Percentiles rank a stretch among this genome's conserved stretches.
Evolutionary conservation across 2,329 filamentous ascomycete genomes (phyloP).

Genomic region (Fusarium albidum): DNA sequence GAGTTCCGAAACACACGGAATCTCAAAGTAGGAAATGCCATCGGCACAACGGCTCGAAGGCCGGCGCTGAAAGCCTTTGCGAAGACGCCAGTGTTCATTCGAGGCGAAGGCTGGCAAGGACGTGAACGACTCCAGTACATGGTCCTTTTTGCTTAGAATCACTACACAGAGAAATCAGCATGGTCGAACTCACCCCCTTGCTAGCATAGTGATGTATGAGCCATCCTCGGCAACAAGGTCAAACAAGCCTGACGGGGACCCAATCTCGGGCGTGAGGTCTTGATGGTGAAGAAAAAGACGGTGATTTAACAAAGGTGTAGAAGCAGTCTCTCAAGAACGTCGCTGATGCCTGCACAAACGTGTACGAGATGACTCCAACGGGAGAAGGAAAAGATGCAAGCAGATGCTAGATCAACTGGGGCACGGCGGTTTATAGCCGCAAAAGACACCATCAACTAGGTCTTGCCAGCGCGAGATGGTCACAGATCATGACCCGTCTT

Average conservation of each 20-base stretch:
- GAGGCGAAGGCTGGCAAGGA: constrained; percentile 58
- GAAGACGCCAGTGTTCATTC: constrained; percentile 63
- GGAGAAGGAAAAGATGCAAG: constrained; percentile 56
- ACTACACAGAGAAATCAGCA: accelerated
- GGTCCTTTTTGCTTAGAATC: constrained; percentile 40
- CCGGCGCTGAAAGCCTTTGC: constrained; percentile 60
- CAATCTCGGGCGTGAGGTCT: constrained; percentile 56
- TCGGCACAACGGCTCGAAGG: constrained; percentile 58
- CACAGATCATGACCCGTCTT: too few species aligned
- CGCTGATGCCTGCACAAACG: constrained; percentile 50
- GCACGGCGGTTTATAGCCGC: too few species aligned
- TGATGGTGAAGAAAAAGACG: constrained; percentile 56
- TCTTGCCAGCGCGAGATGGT: too few species aligned
- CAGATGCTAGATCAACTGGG: constrained; percentile 52
- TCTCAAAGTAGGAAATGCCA: constrained; percentile 61
- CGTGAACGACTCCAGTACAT: constrained; percentile 60
- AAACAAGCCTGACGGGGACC: constrained; percentile 57
- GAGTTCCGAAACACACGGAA: constrained; percentile 61
- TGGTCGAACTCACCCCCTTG: constrained; percentile 47
- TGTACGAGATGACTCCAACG: constrained; percentile 50
- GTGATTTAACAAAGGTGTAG: constrained; percentile 63
- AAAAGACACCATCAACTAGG: too few species aligned
- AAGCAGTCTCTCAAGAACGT: constrained; percentile 60
- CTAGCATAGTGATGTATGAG: constrained; percentile 64
- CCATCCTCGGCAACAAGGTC: constrained; percentile 60